Conservation (phyloP, 768 basidiomycete species). For the Boletus speciosus region DNA sequence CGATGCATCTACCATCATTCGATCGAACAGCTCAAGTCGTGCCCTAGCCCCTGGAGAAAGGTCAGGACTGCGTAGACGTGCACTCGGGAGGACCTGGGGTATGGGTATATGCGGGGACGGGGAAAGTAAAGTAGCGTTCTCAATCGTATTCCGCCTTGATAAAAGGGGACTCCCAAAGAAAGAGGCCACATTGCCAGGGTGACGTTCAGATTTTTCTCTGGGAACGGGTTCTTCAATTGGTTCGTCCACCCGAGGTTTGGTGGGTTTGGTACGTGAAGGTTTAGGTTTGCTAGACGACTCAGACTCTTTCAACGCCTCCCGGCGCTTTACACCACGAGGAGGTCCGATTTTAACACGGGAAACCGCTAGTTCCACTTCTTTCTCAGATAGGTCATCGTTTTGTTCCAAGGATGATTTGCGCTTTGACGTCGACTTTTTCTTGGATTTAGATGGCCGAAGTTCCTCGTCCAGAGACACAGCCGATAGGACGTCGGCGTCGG, state of each 20-base stretch:
- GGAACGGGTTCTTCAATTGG: background rate
- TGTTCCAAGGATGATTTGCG: background rate
- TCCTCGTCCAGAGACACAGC: conserved; percentile 2
- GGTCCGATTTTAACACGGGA: conserved; percentile 22
- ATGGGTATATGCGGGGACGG: conserved; percentile 5
- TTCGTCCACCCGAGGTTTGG: background rate
- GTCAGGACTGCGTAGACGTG: conserved; percentile 1
- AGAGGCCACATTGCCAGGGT: background rate
- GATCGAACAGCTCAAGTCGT: conserved; percentile 30
- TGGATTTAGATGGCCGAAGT: background rate
- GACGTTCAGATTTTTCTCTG: background rate
- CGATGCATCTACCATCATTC: conserved; percentile 14
- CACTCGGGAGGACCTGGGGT: background rate
- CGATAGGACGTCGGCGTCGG: background rate
- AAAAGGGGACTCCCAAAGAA: background rate
- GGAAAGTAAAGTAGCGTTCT: background rate
- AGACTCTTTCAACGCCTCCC: background rate
- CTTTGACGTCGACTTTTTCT: background rate
- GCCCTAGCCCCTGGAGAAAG: conserved; percentile 28
- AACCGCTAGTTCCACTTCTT: background rate
- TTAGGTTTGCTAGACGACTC: background rate
- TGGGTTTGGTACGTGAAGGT: background rate
- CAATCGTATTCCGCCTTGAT: background rate
- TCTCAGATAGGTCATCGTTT: background rate
- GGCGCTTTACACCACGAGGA: conserved; percentile 22